Conservation (phyloP, 345 rosid genomes). For the Heritiera littoralis region DNA sequence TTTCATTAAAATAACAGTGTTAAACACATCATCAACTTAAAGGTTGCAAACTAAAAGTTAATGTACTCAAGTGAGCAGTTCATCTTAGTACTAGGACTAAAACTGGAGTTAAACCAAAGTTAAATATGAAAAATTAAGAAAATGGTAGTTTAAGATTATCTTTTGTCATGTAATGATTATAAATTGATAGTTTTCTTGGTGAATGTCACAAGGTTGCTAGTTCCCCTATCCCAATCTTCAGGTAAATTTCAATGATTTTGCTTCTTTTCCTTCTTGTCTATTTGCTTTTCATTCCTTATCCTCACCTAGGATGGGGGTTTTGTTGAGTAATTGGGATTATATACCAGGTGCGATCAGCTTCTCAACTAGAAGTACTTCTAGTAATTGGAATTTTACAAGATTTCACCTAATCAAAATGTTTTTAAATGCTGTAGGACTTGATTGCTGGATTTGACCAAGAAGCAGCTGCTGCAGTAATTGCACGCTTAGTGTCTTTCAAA, state of each 20-base stretch:
- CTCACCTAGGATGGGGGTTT: not conserved
- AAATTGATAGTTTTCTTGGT: not conserved
- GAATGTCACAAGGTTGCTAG: not conserved
- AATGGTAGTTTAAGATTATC: not conserved
- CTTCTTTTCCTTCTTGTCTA: not conserved
- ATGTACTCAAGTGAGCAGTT: not conserved
- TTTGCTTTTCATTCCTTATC: not conserved
- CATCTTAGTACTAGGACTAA: not conserved
- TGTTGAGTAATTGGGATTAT: not conserved
- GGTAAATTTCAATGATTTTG: not conserved
- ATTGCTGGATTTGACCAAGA: constrained; percentile 98
- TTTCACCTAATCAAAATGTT: no score
- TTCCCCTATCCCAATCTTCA: not conserved
- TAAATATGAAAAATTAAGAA: not conserved
- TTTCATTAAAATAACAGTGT: not conserved
- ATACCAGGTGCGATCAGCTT: constrained; percentile 18
- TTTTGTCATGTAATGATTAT: no score
- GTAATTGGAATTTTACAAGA: constrained; percentile 11
- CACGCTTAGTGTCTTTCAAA: constrained; percentile 87
- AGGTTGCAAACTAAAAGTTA: not conserved
- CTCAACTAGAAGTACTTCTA: constrained; percentile 7
- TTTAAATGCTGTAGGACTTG: constrained; percentile 70
- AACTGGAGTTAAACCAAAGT: not conserved
- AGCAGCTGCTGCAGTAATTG: constrained; percentile 96
- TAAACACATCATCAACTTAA: not conserved